Evolutionary conservation across 2,329 filamentous ascomycete genomes (phyloP).

Genomic region (Sclerotinia borealis): DNA sequence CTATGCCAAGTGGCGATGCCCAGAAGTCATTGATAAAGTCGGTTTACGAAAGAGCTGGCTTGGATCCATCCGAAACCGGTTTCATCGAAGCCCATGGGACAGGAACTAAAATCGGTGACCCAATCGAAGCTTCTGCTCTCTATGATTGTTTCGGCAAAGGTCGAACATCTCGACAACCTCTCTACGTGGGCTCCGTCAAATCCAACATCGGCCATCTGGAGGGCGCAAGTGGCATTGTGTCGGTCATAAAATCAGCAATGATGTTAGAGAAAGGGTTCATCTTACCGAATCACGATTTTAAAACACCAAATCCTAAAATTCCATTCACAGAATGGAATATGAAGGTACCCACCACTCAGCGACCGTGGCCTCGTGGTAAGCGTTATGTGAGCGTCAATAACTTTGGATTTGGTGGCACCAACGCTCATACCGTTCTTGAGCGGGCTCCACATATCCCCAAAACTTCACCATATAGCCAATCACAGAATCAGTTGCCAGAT

Average conservation of each 20-base stretch:
- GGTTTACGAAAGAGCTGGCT: constrained; percentile 16
- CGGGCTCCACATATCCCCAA: constrained; percentile 22
- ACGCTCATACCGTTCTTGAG: constrained; percentile 36
- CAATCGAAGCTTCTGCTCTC: constrained; percentile 27
- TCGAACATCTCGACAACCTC: constrained; percentile 16
- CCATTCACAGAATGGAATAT: constrained; percentile 35
- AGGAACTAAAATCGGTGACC: constrained; percentile 27
- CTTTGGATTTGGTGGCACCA: constrained; percentile 32
- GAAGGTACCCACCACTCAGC: constrained; percentile 25
- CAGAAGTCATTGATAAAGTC: constrained; percentile 34
- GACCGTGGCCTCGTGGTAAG: constrained; percentile 34
- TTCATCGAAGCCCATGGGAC: constrained; percentile 30
- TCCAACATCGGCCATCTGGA: constrained; percentile 35
- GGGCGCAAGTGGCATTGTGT: constrained; percentile 36
- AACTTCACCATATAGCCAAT: not conserved
- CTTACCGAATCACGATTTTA: constrained; percentile 39
- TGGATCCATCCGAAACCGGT: constrained; percentile 18
- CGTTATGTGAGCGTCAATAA: constrained; percentile 41
- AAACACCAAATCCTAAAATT: constrained; percentile 35
- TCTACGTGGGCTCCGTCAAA: constrained; percentile 30
- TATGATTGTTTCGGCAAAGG: constrained; percentile 20
- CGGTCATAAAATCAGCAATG: constrained; percentile 38
- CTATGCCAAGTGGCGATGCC: constrained; percentile 39
- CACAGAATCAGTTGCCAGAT: not conserved
- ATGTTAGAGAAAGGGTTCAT: constrained; percentile 40